Base-by-base conservation (phyloP, 768 basidiomycete species). In the Terana coerulea region DNA sequence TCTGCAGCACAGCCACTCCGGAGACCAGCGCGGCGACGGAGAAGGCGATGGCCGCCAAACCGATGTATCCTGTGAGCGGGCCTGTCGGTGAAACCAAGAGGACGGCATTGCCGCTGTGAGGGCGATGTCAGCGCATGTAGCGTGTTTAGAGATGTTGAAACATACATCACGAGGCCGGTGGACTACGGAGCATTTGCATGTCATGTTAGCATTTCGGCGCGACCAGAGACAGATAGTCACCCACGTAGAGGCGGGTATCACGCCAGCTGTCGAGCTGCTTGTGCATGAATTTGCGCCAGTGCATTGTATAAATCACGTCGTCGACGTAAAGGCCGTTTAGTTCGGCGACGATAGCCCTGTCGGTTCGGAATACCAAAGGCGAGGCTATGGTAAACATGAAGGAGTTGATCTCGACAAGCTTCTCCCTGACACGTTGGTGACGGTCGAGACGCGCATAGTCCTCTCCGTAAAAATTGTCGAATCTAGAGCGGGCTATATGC, bases 381-480 rank as follows among this genome's bases (percentile, higher is more conserved):
- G 45, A 47, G 43, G 48, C 43, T 12, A 55, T 17, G 15, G 30
- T 50, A 30, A 49, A 37, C 15, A 31, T 14, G n/a, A 40, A 5
- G n/a, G 31, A 28, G 12, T 36, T 29, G 42, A 30, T 36, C 6
- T 30, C 21, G 6, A 42, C 21, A 1, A 34, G 19, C 19, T 49
- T 24, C 9, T 59, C 55, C 12, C 24, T 49, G 41, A 29, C 52
- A 49, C 22, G 31, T 34, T 64, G 64, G 22, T 47, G 47, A 5
- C 64, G 51, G 22, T 58, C 54, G 12, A 65, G 49, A 12, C 62
- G 61, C 1, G 62, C 62, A 21, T 59, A 42, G 3, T 58, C 49
- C 28, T 65, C 61, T n/a, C 65, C 65, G 37, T 60, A 59, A 51
- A 57, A 59, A 19, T 61, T 59, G 35, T 62, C 52, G 43, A 58